A percentile compares a stretch with the other conserved stretches of the same genome.
phyloP scores from a whole-genome alignment of 2,329 filamentous ascomycete species.

The Apiospora aurea region DNA sequence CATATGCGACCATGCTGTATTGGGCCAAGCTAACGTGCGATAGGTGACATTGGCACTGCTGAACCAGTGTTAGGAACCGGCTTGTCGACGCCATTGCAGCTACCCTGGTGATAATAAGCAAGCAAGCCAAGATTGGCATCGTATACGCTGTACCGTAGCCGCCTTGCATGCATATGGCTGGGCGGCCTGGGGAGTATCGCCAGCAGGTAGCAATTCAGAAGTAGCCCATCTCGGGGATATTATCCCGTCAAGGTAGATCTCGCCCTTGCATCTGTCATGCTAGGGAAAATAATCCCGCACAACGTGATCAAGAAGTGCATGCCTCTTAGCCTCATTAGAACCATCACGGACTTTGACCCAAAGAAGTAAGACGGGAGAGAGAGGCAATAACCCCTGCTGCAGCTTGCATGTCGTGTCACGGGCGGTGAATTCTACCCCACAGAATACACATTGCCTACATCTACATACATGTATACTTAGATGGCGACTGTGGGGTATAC shows the following conservation, averaged over 20 bases:
- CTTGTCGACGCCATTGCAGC: slow-evolving; percentile 27
- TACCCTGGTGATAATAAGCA: slow-evolving; percentile 26
- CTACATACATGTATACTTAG: neutral
- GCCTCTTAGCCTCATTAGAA: slow-evolving; percentile 6
- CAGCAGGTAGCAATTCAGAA: neutral
- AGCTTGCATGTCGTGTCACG: slow-evolving; percentile 1
- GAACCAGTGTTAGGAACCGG: slow-evolving; percentile 27
- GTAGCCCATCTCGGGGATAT: slow-evolving; percentile 10
- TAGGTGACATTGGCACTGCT: slow-evolving; percentile 28
- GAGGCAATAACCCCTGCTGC: neutral
- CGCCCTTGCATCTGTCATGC: neutral
- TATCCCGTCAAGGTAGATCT: neutral
- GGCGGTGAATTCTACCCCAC: slow-evolving; percentile 17
- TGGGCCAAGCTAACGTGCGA: neutral
- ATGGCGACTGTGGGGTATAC: slow-evolving; percentile 5
- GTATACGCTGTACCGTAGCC: neutral
- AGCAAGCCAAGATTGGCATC: neutral
- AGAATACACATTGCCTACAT: neutral
- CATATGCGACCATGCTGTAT: neutral
- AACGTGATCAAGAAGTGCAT: neutral
- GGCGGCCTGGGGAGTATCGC: neutral
- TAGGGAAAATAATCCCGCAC: neutral
- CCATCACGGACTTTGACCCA: slow-evolving; percentile 10
- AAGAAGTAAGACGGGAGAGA: neutral
- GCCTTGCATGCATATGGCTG: neutral